Percentiles rank a stretch among this genome's conserved stretches.
Evolutionary conservation across 2,329 filamentous ascomycete species (phyloP).

Genomic region (Chaetoscypha palmicola): DNA sequence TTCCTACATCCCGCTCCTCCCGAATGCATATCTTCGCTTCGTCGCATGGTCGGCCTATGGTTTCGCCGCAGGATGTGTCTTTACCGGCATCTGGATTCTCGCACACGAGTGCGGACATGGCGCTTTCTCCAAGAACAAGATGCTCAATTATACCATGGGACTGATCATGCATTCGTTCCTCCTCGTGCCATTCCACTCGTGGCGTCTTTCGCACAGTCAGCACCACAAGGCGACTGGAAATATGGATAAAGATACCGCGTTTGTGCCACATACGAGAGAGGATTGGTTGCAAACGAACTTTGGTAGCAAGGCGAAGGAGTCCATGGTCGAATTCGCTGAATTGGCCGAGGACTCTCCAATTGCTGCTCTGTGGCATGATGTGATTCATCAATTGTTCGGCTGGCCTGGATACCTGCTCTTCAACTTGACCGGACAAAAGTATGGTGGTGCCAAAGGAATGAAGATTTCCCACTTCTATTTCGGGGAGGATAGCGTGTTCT

Average conservation of each 20-base stretch:
- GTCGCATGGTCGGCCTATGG: conserved; percentile 53
- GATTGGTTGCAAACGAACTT: conserved; percentile 27
- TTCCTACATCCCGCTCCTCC: conserved; percentile 46
- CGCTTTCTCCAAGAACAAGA: conserved; percentile 53
- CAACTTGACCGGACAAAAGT: conserved; percentile 38
- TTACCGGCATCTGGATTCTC: conserved; percentile 65
- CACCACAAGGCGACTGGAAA: conserved; percentile 64
- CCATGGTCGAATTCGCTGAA: conserved; percentile 39
- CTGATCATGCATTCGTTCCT: conserved; percentile 60
- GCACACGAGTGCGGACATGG: conserved; percentile 68
- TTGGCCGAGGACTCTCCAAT: conserved; percentile 58
- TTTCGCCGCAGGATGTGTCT: conserved; percentile 58
- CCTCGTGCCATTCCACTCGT: conserved; percentile 64
- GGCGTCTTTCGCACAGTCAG: conserved; percentile 63
- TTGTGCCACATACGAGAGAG: conserved; percentile 45
- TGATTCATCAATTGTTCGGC: conserved; percentile 57
- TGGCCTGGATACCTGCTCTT: conserved; percentile 58
- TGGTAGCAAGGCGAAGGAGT: conserved; percentile 24
- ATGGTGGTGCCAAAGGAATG: conserved; percentile 25
- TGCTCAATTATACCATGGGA: conserved; percentile 56
- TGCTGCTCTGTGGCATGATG: conserved; percentile 44
- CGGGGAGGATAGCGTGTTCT: conserved; percentile 54
- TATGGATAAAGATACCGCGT: conserved; percentile 61
- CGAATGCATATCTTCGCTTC: conserved; percentile 39
- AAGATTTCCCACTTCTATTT: conserved; percentile 44